phyloP scores from a whole-genome alignment of 305 asterid species.

The Fraxinus sp. region DNA sequence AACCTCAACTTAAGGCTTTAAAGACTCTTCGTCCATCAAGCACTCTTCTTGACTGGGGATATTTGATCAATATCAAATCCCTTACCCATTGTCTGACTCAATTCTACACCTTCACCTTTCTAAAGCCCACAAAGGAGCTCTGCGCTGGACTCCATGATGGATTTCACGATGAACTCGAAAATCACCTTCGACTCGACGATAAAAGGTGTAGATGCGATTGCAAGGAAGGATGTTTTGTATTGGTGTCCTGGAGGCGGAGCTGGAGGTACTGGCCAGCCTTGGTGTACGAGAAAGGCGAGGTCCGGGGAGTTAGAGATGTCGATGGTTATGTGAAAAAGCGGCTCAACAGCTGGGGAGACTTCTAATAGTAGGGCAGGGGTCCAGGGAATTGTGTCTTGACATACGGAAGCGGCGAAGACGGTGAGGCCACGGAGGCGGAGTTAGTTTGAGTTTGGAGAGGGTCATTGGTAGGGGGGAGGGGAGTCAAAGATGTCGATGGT shows the following conservation, averaged over 20 bases:
- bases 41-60: constrained; percentile 47
- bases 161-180: constrained; percentile 68
- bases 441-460: constrained; percentile 42
- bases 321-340: constrained; percentile 55
- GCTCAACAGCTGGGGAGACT: constrained; percentile 68
- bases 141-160: constrained; percentile 67
- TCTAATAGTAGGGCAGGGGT: constrained; percentile 47
- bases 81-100: constrained; percentile 64
- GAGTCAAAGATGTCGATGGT: constrained; percentile 70
- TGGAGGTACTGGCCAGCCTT: constrained; percentile 75
- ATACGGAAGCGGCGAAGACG: constrained; percentile 55
- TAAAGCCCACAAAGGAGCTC: constrained; percentile 62
- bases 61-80: constrained; percentile 64
- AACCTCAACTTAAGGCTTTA: no score
- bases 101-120: constrained; percentile 72
- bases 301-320: constrained; percentile 78
- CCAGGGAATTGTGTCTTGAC: constrained; percentile 53
- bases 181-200: constrained; percentile 52
- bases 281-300: constrained; percentile 57
- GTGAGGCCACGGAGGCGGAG: constrained; percentile 38
- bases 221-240: constrained; percentile 50
- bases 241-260: constrained; percentile 54
- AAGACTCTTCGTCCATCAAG: no score
- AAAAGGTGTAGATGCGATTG: constrained; percentile 81
- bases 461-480: constrained; percentile 57